Evolutionary conservation across 1,284 basidiomycete species (phyloP).

Genomic region (Fomitopsis pinicola): DNA sequence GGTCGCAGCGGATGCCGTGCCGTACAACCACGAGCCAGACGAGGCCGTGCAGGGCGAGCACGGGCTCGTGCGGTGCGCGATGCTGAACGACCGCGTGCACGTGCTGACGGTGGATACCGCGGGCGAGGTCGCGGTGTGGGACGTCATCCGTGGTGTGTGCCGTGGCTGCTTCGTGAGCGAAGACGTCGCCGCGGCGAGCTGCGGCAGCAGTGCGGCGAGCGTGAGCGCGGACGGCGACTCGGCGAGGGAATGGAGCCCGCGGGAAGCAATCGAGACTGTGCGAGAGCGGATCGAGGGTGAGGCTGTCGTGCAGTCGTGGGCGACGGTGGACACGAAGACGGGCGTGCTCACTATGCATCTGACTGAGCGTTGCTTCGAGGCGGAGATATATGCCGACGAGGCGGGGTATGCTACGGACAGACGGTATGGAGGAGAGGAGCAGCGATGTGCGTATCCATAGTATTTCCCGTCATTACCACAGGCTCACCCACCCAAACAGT

Average conservation of each 20-base stretch:
- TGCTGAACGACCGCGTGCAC: slow-evolving; percentile 91
- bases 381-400: slow-evolving; percentile 94
- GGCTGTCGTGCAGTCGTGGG: slow-evolving; percentile 84
- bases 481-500: slow-evolving; percentile 38
- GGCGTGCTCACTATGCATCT: slow-evolving; percentile 89
- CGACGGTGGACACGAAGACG: slow-evolving; percentile 83
- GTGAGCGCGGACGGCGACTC: slow-evolving; percentile 23
- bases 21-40: slow-evolving; percentile 60
- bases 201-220: slow-evolving; percentile 23
- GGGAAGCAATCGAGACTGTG: slow-evolving; percentile 86
- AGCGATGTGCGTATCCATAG: slow-evolving; percentile 50
- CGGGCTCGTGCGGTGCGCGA: slow-evolving; percentile 79
- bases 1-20: slow-evolving; percentile 74
- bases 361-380: slow-evolving; percentile 86
- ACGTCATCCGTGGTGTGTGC: slow-evolving; percentile 79
- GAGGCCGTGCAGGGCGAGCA: slow-evolving; percentile 73
- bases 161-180: slow-evolving; percentile 65
- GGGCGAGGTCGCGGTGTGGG: slow-evolving; percentile 89
- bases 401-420: slow-evolving; percentile 59
- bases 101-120: slow-evolving; percentile 87
- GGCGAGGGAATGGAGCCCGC: slow-evolving; percentile 49
- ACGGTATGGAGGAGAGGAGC: slow-evolving; percentile 65
- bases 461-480: not conserved
- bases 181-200: slow-evolving; percentile 58
- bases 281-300: slow-evolving; percentile 90